Base-by-base conservation (phyloP, 805 yeast species). In the Metschnikowia colocasiae region DNA sequence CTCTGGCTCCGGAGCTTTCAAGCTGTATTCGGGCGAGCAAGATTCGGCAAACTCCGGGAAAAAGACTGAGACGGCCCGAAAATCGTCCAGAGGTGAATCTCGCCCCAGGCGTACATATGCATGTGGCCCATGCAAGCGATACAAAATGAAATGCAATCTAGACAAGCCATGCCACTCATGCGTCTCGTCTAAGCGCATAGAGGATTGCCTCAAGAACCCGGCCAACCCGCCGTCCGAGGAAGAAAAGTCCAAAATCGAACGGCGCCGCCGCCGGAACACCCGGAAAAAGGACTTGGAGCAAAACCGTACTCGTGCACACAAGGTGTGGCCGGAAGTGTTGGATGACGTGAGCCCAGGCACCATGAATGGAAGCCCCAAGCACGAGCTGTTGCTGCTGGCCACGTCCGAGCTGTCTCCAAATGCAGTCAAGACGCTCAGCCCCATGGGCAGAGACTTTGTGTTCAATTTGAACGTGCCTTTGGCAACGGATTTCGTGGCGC, bases 101-200 rank as follows among this genome's bases (percentile, higher is more conserved):
- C 53, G 55, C 1, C 31, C 50, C n/a, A 60, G 82, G 49, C 62
- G 82, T 36, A 73, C 79, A n/a, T 78, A 78, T 55, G 73, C 74
- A 46, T 79, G 83, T 58, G 82, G 81, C 1, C 81, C 80, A 2
- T 79, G 83, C 53, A 76, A 76, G 53, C 59, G 64, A n/a, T 72
- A 74, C 47, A 78, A 79, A 58, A 75, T 77, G 56, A 76, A 76
- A 55, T 79, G 83, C 60, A 80, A 79, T 52, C 68, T 75, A 47
- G 56, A 63, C 39, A 61, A 62, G 6, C 82, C 82, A 0, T 78
- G 82, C 56, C 61, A 72, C 1, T 66, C 76, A 20, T 78, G 82
- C 53, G 48, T 57, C 19, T 59, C 68, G 40, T 67, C 70, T 46
- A 67, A 66, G 50, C 57, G 77, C 30, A 57, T 54, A 4, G 68